These are phyloP conservation scores for Microdochium bolleyi DNA, from an alignment of 2,329 filamentous ascomycete genomes.

Conservation along the genomic window DNA sequence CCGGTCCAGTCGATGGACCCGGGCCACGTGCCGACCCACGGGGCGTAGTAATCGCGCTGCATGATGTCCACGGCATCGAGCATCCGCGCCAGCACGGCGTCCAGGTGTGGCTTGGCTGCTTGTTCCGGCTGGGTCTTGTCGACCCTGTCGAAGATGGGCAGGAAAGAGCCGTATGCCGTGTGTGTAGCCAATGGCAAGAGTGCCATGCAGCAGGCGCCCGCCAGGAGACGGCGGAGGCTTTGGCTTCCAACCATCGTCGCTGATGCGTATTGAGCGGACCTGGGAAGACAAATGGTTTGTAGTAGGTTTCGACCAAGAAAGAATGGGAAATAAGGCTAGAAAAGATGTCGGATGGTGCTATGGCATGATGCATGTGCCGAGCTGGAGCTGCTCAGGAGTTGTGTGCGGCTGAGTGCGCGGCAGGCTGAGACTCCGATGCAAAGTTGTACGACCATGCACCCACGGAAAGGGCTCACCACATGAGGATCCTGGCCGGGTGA, in stretches of 20 bases:
- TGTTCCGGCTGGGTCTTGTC: background rate
- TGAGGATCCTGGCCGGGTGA: background rate
- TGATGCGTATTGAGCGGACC: background rate
- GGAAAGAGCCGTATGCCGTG: background rate
- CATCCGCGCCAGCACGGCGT: slow-evolving; percentile 36
- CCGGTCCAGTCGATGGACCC: slow-evolving; percentile 88
- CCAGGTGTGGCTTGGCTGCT: slow-evolving; percentile 8
- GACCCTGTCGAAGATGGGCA: background rate
- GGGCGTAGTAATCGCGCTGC: slow-evolving; percentile 69
- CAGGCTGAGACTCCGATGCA: too few species aligned
- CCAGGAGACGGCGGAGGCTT: background rate
- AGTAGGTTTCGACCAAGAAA: too few species aligned
- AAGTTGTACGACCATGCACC: too few species aligned
- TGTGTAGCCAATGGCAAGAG: background rate
- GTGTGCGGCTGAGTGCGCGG: too few species aligned
- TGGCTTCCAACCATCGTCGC: background rate
- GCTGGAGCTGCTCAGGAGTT: too few species aligned
- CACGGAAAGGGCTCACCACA: background rate
- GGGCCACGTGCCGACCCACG: slow-evolving; percentile 77
- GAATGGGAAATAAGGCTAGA: too few species aligned
- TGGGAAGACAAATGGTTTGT: background rate
- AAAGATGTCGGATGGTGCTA: too few species aligned
- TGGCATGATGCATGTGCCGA: too few species aligned
- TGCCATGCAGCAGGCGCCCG: background rate
- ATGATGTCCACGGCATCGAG: slow-evolving; percentile 63